Evolutionary conservation across 2,329 filamentous ascomycete genomes (phyloP).

Genomic region (Diaporthe batatas): DNA sequence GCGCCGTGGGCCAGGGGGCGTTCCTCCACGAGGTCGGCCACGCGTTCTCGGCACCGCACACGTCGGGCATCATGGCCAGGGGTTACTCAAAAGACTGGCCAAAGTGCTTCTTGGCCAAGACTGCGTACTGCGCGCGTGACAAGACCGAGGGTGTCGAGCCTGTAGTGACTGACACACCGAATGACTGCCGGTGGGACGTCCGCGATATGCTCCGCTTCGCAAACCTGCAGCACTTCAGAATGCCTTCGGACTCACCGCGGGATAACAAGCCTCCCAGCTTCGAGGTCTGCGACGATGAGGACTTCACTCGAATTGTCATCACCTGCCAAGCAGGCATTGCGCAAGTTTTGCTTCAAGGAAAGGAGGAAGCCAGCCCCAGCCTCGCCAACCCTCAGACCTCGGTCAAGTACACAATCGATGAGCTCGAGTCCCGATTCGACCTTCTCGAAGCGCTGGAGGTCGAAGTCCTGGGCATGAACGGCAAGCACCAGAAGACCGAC

Average conservation of each 20-base stretch:
- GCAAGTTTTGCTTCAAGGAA: constrained; percentile 41
- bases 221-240: constrained; percentile 76
- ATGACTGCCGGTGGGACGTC: constrained; percentile 78
- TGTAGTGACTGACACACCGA: constrained; percentile 55
- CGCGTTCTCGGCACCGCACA: constrained; percentile 77
- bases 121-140: constrained; percentile 35
- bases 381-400: background rate
- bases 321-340: constrained; percentile 44
- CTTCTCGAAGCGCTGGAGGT: constrained; percentile 49
- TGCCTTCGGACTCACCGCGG: constrained; percentile 68
- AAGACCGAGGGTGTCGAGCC: constrained; percentile 7
- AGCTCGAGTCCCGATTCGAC: constrained; percentile 52
- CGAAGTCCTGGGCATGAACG: constrained; percentile 56
- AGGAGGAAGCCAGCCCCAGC: background rate
- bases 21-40: constrained; percentile 80
- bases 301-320: constrained; percentile 44
- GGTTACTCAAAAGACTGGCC: constrained; percentile 59
- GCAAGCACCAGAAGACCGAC: constrained; percentile 52
- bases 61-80: constrained; percentile 74
- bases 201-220: constrained; percentile 77
- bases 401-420: constrained; percentile 19
- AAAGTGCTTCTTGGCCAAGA: constrained; percentile 55
- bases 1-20: constrained; percentile 72
- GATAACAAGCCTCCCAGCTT: constrained; percentile 41
- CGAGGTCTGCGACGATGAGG: constrained; percentile 14